Evolutionary conservation across 2,329 filamentous ascomycete genomes (phyloP), one percentile per base, ranked within the genome.

Genomic region (Aphanocladium album): DNA sequence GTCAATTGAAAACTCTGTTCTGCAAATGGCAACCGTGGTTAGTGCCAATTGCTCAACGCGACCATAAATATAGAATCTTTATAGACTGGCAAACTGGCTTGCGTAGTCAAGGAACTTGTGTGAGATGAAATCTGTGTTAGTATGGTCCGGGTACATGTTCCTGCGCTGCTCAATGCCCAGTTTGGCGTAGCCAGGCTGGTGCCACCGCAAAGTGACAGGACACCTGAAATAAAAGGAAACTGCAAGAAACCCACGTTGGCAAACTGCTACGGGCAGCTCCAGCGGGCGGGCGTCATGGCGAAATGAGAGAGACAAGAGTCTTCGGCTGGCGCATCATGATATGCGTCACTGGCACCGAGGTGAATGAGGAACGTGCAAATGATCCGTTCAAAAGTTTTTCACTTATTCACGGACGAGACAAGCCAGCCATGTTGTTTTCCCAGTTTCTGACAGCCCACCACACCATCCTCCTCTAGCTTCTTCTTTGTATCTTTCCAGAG

Each of bases 51-150:
- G 43, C 5, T 46, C 43, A 30, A 30, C 9, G 30, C 30, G 30
- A 30, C 30, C 9, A 30, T 30, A 5, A 30, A 30, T 30, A 30
- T 30, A 30, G 30, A 30, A 30, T 30, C 30, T 30, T 5, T 30
- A 30, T 30, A 30, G 30, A 9, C 30, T 30, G 35, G 33, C 33
- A 35, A 12, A 35, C 33, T 6, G 35, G 11, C 35, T 9, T 30
- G 30, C 35, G 35, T 11, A 39, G 35, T 30, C 16, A 16, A 47
- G 45, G 16, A 57, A 39, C 27, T 43, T 21, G n/a, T n/a, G n/a
- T n/a, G 23, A 14, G 30, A 49, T 49, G 54, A 49, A 47, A 49
- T 57, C 54, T 57, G 45, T 16, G 54, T 49, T 57, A 21, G 45
- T 37, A 45, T 45, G 25, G 11, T 23, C 21, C 45, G 54, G 54